Conservation (phyloP, 768 basidiomycete species). For the Tulasnella sp. region DNA sequence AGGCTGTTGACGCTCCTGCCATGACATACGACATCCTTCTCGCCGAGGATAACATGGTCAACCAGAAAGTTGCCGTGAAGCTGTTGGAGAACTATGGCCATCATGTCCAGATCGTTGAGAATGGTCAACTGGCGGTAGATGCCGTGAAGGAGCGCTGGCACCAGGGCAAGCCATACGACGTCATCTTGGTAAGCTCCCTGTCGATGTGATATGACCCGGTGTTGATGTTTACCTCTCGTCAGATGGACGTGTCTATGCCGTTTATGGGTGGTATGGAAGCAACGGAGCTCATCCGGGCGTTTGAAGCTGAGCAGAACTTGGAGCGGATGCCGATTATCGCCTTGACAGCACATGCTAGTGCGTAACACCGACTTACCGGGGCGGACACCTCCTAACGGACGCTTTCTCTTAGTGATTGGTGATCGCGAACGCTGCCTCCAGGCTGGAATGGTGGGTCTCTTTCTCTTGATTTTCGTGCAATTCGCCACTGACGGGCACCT, state of each 20-base stretch:
- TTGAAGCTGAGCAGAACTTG: conserved; percentile 60
- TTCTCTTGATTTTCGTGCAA: not conserved
- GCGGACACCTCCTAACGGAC: not conserved
- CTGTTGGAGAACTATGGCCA: conserved; percentile 95
- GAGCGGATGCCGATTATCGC: conserved; percentile 85
- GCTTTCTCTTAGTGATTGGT: conserved; percentile 58
- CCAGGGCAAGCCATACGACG: conserved; percentile 68
- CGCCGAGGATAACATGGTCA: conserved; percentile 93
- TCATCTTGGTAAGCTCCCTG: conserved; percentile 60
- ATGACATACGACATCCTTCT: conserved; percentile 84
- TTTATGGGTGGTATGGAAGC: conserved; percentile 99
- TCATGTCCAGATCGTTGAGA: conserved; percentile 92
- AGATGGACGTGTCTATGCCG: conserved; percentile 99
- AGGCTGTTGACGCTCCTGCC: conserved; percentile 74
- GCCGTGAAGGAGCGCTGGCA: conserved; percentile 70
- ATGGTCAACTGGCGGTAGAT: conserved; percentile 87
- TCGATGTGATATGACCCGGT: not conserved
- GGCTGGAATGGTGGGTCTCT: conserved; percentile 40
- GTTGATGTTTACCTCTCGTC: not conserved
- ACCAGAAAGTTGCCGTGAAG: conserved; percentile 93
- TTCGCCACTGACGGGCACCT: not conserved
- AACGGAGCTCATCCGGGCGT: conserved; percentile 78
- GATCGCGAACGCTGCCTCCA: conserved; percentile 63
- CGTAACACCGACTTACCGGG: conserved; percentile 27
- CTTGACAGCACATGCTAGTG: conserved; percentile 91